These are phyloP conservation scores for Fusarium graminum DNA, from an alignment of 2,329 filamentous ascomycete genomes.

Conservation along the genomic window DNA sequence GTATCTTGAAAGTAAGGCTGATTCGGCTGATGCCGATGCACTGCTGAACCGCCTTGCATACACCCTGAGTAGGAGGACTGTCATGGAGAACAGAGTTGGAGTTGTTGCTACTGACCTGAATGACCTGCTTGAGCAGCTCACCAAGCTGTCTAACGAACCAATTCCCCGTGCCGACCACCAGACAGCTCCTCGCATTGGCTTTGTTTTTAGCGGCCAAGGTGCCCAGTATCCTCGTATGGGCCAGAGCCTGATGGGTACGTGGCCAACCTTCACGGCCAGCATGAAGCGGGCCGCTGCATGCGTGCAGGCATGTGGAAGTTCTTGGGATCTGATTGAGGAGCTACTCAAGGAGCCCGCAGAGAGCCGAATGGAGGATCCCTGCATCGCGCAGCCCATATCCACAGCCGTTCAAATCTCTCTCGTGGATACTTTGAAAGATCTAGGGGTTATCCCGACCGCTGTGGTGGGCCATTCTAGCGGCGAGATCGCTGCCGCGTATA, in stretches of 20 bases:
- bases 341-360: slow-evolving; percentile 16
- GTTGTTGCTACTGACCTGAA: slow-evolving; percentile 35
- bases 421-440: slow-evolving; percentile 1
- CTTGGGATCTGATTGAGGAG: slow-evolving; percentile 24
- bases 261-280: slow-evolving; percentile 16
- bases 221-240: slow-evolving; percentile 56
- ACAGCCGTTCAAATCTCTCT: slow-evolving; percentile 55
- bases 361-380: slow-evolving; percentile 40
- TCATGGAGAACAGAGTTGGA: slow-evolving; percentile 25
- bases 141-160: not conserved
- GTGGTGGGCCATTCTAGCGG: slow-evolving; percentile 57
- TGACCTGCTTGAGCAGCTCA: slow-evolving; percentile 21
- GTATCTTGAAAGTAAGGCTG: not conserved
- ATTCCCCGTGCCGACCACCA: slow-evolving; percentile 20
- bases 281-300: not conserved
- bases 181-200: slow-evolving; percentile 32
- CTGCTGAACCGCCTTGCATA: not conserved
- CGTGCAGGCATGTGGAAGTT: slow-evolving; percentile 1
- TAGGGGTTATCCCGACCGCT: slow-evolving; percentile 36
- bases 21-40: not conserved
- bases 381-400: slow-evolving; percentile 55
- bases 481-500: slow-evolving; percentile 57
- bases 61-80: not conserved
- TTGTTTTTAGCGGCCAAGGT: slow-evolving; percentile 56
- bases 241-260: slow-evolving; percentile 44